Evolutionary conservation across 495 filamentous ascomycete genomes (phyloP), one percentile per base, ranked within the genome.

Genomic region (Hapsidospora chrysogenum): DNA sequence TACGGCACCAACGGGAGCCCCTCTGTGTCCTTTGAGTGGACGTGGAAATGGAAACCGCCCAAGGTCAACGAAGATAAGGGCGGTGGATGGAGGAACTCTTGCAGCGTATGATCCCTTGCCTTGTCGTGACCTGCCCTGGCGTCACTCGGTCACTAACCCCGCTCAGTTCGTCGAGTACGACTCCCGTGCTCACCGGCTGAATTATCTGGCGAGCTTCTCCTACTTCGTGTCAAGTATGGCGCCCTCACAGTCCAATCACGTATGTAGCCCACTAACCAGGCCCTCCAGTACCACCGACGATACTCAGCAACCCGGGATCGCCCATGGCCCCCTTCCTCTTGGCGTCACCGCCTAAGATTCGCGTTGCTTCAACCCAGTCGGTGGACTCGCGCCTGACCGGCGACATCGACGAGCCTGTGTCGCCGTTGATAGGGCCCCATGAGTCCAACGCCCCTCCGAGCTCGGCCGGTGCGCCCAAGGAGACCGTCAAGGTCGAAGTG

Each of bases 111-210:
- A 31, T 14, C 29, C 5, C 1, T 15, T 17, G 19, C 21, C 3
- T 26, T 23, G 4, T 42, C 32, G 54, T 57, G 39, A 60, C 28
- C 17, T 18, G 21, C 21, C 16, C 36, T n/a, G n/a, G n/a, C n/a
- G n/a, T n/a, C n/a, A n/a, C n/a, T n/a, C n/a, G n/a, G n/a, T n/a
- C n/a, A n/a, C n/a, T n/a, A n/a, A n/a, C n/a, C n/a, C n/a, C n/a
- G n/a, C n/a, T 27, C 43, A 81, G 76, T 89, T 97, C 51, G 72
- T 94, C 45, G 89, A 96, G 52, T 97, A 97, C 54, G 85, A 97
- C 45, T 81, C 87, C 49, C 72, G 85, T 40, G 81, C 85, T 13
- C 89, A 97, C 54, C 74, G 80, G 29, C 53, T 97, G 34, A 72
- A 86, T 38, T 86, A 85, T 8, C 68, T 97, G 31, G 85, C 84